Conservation (phyloP, 495 filamentous ascomycete genomes). For the Neurospora sp. region DNA sequence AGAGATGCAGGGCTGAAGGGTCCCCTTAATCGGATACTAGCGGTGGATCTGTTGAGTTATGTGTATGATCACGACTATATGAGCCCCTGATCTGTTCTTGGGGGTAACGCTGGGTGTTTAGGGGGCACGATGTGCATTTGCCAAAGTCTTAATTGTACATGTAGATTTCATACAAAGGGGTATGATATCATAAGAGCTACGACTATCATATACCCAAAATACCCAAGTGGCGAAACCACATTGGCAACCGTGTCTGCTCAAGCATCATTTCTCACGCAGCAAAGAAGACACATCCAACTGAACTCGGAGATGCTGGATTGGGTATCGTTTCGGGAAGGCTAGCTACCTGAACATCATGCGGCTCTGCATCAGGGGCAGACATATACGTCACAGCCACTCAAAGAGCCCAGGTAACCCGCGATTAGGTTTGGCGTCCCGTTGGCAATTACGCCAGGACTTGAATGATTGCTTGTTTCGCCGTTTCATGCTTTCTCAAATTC, state of each 20-base stretch:
- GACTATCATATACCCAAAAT: not conserved
- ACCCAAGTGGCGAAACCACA: not conserved
- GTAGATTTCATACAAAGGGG: not conserved
- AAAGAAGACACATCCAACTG: not conserved
- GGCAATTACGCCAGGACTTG: not conserved
- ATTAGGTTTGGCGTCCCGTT: not conserved
- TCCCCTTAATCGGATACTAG: not conserved
- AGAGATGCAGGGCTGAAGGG: conserved; percentile 31
- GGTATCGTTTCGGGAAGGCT: not conserved
- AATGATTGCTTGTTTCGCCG: conserved; percentile 4
- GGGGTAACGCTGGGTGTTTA: not conserved
- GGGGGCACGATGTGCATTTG: not conserved
- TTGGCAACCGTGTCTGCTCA: not conserved
- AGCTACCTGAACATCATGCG: not conserved
- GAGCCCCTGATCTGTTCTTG: not conserved
- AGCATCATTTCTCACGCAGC: not conserved
- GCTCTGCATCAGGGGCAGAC: not conserved
- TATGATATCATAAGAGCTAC: not conserved
- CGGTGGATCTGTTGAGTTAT: not conserved
- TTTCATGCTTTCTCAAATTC: conserved; percentile 21
- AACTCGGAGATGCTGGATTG: not conserved
- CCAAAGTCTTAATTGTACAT: not conserved
- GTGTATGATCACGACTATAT: not conserved
- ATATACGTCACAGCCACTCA: not conserved
- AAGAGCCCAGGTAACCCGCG: not conserved